A percentile compares a stretch with the other conserved stretches of the same genome.
These are phyloP conservation scores for Calocybe gangraenosa DNA, from an alignment of 768 basidiomycete genomes.

Conservation along the genomic window DNA sequence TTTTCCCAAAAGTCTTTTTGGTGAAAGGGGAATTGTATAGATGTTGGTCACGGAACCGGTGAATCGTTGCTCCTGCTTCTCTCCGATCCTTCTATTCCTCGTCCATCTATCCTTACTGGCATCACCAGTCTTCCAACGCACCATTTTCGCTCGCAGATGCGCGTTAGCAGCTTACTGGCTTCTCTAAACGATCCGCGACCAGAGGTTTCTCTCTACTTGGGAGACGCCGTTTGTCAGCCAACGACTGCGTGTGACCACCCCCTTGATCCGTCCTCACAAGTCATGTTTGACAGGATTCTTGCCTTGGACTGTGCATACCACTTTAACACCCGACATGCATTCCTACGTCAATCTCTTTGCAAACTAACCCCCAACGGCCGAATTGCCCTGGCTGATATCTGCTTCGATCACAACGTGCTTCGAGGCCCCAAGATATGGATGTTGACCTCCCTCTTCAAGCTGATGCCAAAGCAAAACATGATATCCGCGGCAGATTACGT, in stretches of 20 bases:
- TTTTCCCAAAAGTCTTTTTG: not conserved
- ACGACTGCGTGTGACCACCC: slow-evolving; percentile 32
- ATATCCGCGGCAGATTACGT: slow-evolving; percentile 43
- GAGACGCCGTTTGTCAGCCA: slow-evolving; percentile 46
- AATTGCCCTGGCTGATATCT: slow-evolving; percentile 61
- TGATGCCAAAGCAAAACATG: slow-evolving; percentile 49
- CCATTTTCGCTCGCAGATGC: slow-evolving; percentile 37
- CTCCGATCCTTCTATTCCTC: slow-evolving; percentile 38
- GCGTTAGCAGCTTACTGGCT: slow-evolving; percentile 29
- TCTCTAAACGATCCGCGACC: slow-evolving; percentile 16
- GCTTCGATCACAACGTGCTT: slow-evolving; percentile 33
- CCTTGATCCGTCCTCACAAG: slow-evolving; percentile 29
- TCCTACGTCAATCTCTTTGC: slow-evolving; percentile 46
- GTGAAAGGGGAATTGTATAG: slow-evolving; percentile 24
- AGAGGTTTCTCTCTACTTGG: slow-evolving; percentile 36
- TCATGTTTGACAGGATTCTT: slow-evolving; percentile 44
- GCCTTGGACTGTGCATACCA: slow-evolving; percentile 72
- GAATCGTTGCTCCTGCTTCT: slow-evolving; percentile 60
- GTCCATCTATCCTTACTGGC: slow-evolving; percentile 46
- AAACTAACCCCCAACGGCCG: slow-evolving; percentile 46
- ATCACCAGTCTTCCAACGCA: slow-evolving; percentile 55
- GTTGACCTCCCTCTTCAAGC: slow-evolving; percentile 27
- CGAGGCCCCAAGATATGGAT: slow-evolving; percentile 20
- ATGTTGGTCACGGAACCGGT: slow-evolving; percentile 67
- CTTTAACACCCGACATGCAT: slow-evolving; percentile 46